These are phyloP conservation scores for Musa itinerans DNA, from an alignment of 176 grass and related monocot genomes.

Conservation along the genomic window DNA sequence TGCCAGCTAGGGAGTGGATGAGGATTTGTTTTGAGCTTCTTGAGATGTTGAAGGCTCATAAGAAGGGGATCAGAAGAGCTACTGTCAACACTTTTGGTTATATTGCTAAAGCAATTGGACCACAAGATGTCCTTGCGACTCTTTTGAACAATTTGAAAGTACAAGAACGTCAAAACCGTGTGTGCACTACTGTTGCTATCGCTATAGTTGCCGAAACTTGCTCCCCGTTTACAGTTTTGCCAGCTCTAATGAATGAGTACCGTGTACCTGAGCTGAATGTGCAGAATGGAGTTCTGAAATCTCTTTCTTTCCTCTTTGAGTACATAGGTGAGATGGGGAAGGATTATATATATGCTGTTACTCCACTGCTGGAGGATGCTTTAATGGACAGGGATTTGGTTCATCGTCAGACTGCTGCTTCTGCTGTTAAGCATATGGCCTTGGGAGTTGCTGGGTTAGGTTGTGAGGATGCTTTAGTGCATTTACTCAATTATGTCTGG, in stretches of 20 bases:
- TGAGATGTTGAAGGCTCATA: conserved; percentile 99
- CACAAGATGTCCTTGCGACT: conserved; percentile 87
- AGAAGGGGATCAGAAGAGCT: conserved; percentile 91
- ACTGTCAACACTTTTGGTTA: conserved; percentile 99
- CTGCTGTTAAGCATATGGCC: conserved; percentile 95
- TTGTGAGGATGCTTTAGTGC: conserved; percentile 94
- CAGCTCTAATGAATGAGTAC: conserved; percentile 94
- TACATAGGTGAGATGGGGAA: conserved; percentile 99
- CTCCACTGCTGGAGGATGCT: conserved; percentile 93
- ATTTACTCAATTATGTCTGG: conserved; percentile 94
- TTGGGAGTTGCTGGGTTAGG: conserved; percentile 87
- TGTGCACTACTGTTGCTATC: conserved; percentile 92
- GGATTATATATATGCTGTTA: conserved; percentile 94
- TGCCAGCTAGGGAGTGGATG: conserved; percentile 98
- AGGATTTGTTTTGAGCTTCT: conserved; percentile 96
- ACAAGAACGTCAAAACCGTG: conserved; percentile 92
- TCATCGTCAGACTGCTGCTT: conserved; percentile 90
- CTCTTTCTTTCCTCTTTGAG: conserved; percentile 93
- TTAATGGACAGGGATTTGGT: conserved; percentile 95
- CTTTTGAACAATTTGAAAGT: conserved; percentile 93
- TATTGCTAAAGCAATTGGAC: conserved; percentile 94
- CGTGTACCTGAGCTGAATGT: conserved; percentile 89
- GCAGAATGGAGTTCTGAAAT: conserved; percentile 95
- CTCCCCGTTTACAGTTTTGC: conserved; percentile 86
- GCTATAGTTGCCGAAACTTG: conserved; percentile 97